Conservation (phyloP, 1,284 basidiomycete species). For the Fomitopsis pinicola region DNA sequence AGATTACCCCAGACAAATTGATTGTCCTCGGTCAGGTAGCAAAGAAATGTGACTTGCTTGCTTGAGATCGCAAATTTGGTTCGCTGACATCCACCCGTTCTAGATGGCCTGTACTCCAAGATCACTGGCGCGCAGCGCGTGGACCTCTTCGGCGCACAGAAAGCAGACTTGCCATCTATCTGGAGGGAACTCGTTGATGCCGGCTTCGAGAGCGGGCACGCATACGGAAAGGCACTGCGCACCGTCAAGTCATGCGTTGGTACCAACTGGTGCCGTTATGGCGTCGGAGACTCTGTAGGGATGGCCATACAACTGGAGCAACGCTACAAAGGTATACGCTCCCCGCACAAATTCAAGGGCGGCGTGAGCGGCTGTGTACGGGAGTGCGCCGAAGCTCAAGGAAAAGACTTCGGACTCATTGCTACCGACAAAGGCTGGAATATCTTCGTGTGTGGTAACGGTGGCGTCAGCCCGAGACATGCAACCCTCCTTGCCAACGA, state of each 20-base stretch:
- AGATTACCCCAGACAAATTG: constrained; percentile 67
- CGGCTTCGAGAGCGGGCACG: constrained; percentile 76
- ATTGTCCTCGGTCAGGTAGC: constrained; percentile 69
- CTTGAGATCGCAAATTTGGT: not conserved
- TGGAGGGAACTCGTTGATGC: constrained; percentile 67
- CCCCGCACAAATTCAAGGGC: constrained; percentile 77
- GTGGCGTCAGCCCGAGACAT: constrained; percentile 64
- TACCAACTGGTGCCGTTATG: constrained; percentile 70
- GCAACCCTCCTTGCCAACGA: constrained; percentile 48
- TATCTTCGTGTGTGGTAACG: constrained; percentile 71
- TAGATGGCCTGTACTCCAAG: constrained; percentile 63
- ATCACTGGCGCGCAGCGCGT: constrained; percentile 64
- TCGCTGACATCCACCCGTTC: not conserved
- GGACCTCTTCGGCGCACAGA: constrained; percentile 73
- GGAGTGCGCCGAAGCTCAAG: constrained; percentile 76
- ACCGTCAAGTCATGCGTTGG: constrained; percentile 61
- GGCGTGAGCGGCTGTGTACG: constrained; percentile 76
- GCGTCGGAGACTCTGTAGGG: constrained; percentile 71
- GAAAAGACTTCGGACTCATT: constrained; percentile 76
- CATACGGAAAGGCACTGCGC: constrained; percentile 60
- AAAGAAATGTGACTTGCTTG: constrained; percentile 48
- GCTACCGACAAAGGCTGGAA: constrained; percentile 81
- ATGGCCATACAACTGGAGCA: constrained; percentile 72
- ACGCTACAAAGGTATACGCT: constrained; percentile 68
- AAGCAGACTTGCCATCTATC: constrained; percentile 73